Percentiles rank a stretch among this genome's conserved stretches.
Conservation (phyloP, 805 yeast genomes). For the Hemisphaericaspora nanyangensis region DNA sequence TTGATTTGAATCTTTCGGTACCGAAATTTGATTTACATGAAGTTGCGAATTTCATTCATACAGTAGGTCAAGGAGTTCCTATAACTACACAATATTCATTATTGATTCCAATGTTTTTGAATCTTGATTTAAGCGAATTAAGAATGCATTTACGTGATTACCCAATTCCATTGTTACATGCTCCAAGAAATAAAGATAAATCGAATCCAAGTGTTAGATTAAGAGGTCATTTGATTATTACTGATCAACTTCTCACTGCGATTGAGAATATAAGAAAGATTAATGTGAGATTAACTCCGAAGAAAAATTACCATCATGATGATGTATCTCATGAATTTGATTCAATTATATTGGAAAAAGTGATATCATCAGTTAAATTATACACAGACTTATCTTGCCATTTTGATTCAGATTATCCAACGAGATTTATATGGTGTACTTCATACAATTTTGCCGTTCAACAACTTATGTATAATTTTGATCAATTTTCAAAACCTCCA, state of each 20-base stretch:
- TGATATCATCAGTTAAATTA: constrained; percentile 71
- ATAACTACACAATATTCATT: constrained; percentile 62
- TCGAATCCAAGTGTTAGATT: constrained; percentile 25
- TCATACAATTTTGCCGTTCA: constrained; percentile 82
- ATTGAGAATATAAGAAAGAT: constrained; percentile 55
- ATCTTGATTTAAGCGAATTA: constrained; percentile 55
- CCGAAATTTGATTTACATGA: constrained; percentile 29
- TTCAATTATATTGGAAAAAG: constrained; percentile 64
- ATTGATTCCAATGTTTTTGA: constrained; percentile 59
- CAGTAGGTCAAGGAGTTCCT: constrained; percentile 83
- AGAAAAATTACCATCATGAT: neutral
- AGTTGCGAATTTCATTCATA: constrained; percentile 59
- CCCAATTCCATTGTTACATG: constrained; percentile 75
- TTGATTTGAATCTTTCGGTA: constrained; percentile 20
- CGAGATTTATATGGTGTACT: constrained; percentile 79
- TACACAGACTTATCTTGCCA: constrained; percentile 57
- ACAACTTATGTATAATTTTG: constrained; percentile 72
- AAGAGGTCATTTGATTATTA: constrained; percentile 63
- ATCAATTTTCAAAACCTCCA: constrained; percentile 85
- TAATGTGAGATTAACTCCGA: constrained; percentile 43
- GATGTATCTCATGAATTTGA: constrained; percentile 29
- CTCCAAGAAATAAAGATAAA: constrained; percentile 48
- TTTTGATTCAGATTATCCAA: constrained; percentile 52
- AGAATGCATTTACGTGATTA: constrained; percentile 77
- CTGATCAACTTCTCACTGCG: constrained; percentile 56